Evolutionary conservation across 164 flowering plant genomes (phyloP).

Genomic region (Chimonanthus praecox): DNA sequence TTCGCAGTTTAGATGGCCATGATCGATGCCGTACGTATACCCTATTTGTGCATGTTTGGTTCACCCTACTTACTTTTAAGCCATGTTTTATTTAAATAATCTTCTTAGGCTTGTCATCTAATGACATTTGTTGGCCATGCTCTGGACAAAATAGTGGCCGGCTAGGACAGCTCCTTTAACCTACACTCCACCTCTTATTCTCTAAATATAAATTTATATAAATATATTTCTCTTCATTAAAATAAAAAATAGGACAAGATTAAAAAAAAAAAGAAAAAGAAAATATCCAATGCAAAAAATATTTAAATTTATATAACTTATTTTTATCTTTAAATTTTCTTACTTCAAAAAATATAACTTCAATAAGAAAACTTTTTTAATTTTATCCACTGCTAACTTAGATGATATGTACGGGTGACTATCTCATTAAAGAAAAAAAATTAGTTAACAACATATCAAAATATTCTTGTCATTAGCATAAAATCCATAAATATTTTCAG

Average conservation of each 20-base stretch:
- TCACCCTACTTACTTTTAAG: background rate
- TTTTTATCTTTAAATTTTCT: no score
- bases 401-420: no score
- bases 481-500: background rate
- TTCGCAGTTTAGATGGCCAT: no score
- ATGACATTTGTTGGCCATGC: constrained; percentile 13
- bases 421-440: no score
- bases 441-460: no score
- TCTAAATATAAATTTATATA: background rate
- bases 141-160: constrained; percentile 57
- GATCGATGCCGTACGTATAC: background rate
- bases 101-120: constrained; percentile 23
- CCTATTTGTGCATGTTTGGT: background rate
- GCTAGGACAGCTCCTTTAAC: constrained; percentile 51
- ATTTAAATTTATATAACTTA: no score
- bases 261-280: background rate
- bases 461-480: no score
- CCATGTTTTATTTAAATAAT: background rate
- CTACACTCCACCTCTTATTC: constrained; percentile 26
- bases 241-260: background rate
- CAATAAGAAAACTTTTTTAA: no score
- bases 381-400: no score
- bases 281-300: background rate
- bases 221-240: background rate
- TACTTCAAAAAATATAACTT: no score